These are phyloP conservation scores for Umbelopsis sp. DNA, from an alignment of 192 early-diverging fungal species.

Conservation along the genomic window DNA sequence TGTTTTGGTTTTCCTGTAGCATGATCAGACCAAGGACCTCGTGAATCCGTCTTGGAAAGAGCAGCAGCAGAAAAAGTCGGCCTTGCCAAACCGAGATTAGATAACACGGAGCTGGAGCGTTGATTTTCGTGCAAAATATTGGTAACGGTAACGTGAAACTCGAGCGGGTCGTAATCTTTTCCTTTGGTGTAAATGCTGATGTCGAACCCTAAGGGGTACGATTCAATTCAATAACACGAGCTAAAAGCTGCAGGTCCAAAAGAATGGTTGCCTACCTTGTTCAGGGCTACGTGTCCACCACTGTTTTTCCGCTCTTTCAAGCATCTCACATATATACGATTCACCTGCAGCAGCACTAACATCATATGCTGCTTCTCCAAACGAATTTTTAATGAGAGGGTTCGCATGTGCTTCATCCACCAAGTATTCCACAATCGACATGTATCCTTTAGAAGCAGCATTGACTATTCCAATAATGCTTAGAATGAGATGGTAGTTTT, in stretches of 20 bases:
- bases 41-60: conserved; percentile 51
- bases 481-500: background rate
- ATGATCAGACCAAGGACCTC: conserved; percentile 65
- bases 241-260: too few relatives aligned
- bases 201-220: conserved; percentile 1
- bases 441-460: conserved; percentile 70
- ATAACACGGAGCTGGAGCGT: conserved; percentile 52
- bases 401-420: conserved; percentile 60
- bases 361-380: conserved; percentile 78
- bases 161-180: conserved; percentile 42
- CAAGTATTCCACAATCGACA: conserved; percentile 65
- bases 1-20: conserved; percentile 50
- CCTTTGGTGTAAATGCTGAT: conserved; percentile 25
- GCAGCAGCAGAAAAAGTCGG: conserved; percentile 53
- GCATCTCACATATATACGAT: conserved; percentile 64
- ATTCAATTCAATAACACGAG: too few relatives aligned
- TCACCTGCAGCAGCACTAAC: conserved; percentile 69
- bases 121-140: conserved; percentile 73
- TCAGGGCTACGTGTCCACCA: conserved; percentile 19
- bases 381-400: conserved; percentile 62
- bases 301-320: conserved; percentile 56
- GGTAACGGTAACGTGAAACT: conserved; percentile 58
- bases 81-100: conserved; percentile 40
- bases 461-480: conserved; percentile 50
- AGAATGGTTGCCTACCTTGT: background rate